Conservation (phyloP, 148 eudicot genomes). For the Amaranthus hypochondriacus region DNA sequence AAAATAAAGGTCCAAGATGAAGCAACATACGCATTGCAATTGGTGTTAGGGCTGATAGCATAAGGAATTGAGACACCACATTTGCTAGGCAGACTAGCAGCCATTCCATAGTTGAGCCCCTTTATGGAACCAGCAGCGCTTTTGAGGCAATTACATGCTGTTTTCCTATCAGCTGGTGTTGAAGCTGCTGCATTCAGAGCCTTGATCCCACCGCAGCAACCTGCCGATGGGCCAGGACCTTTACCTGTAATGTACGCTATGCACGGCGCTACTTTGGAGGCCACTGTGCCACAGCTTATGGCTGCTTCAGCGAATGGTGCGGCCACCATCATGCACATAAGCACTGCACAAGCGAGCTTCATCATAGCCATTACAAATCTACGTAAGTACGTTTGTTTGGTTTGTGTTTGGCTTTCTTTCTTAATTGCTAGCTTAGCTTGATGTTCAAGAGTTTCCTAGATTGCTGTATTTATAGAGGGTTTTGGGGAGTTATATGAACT, state of each 20-base stretch:
- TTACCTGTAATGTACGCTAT: constrained; percentile 20
- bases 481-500: neutral
- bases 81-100: constrained; percentile 31
- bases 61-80: constrained; percentile 43
- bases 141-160: constrained; percentile 36
- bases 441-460: constrained; percentile 11
- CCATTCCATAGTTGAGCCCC: constrained; percentile 20
- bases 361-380: neutral
- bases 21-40: constrained; percentile 17
- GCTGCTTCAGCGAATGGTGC: constrained; percentile 31
- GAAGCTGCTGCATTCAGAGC: constrained; percentile 21
- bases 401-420: neutral
- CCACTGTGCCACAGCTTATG: constrained; percentile 32
- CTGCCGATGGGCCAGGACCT: neutral
- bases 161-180: constrained; percentile 23
- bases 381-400: neutral
- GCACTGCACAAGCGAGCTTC: constrained; percentile 20
- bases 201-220: constrained; percentile 28
- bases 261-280: constrained; percentile 15
- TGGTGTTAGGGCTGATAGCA: constrained; percentile 41
- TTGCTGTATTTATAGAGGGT: constrained; percentile 10
- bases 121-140: neutral
- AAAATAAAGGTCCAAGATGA: no score
- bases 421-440: neutral
- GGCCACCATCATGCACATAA: constrained; percentile 34